phyloP scores from a whole-genome alignment of 306 rosid genomes.

The Rosa lucieae region DNA sequence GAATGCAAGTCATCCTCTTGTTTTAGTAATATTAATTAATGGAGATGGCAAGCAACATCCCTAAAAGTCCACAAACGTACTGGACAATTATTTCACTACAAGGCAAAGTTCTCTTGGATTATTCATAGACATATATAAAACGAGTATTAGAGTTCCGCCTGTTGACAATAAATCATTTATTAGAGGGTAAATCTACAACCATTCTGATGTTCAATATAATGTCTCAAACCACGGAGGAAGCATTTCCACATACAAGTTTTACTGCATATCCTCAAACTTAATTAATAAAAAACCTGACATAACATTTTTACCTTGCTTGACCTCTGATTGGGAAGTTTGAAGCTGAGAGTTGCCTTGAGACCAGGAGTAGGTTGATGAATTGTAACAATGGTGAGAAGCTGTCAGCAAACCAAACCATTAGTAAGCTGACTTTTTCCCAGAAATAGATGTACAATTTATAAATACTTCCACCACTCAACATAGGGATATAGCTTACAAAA shows the following conservation, averaged over 20 bases:
- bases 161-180: conserved; percentile 33
- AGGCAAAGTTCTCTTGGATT: too few species aligned
- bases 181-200: conserved; percentile 5
- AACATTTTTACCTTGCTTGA: too few species aligned
- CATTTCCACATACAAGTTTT: too few species aligned
- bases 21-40: too few species aligned
- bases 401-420: conserved; percentile 18
- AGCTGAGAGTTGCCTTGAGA: conserved; percentile 41
- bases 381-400: conserved; percentile 74
- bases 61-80: too few species aligned
- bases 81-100: too few species aligned
- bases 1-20: too few species aligned
- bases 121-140: too few species aligned
- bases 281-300: too few species aligned
- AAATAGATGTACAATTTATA: neutral
- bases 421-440: neutral
- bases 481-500: neutral
- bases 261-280: too few species aligned
- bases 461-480: neutral
- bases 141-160: conserved; percentile 73
- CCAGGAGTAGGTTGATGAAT: conserved; percentile 79
- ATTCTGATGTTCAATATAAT: conserved; percentile 1
- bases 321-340: too few species aligned
- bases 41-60: too few species aligned
- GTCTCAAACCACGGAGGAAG: neutral